Base-by-base conservation (phyloP, 352 stramenopile genomes). In the Globisporangium takayamanum region DNA sequence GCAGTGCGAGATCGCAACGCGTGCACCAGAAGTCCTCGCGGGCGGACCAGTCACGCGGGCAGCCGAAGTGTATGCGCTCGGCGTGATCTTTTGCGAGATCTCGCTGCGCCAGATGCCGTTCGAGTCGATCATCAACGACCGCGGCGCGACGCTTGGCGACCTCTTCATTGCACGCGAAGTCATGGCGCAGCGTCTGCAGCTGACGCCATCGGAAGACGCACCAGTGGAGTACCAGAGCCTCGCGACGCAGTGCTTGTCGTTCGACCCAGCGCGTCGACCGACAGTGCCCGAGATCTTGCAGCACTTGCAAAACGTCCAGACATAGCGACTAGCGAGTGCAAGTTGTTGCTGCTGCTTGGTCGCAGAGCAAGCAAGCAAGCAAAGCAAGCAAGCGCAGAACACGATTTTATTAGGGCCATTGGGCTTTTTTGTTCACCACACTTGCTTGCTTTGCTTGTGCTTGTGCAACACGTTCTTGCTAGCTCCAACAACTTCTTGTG, bases 31-130 rank as follows among this genome's bases (percentile, higher is more conserved):
- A 52, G 37, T 92, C 18, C 73, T 92, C 5, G 63, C 59, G 15
- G 75, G 76, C 7, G 73, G 72, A 0, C 56, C 72, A 15, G 45
- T 77, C n/a, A 80, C 78, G n/a, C 26, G 44, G 10, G 68, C 76
- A 22, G 74, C 80, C 12, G 74, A 90, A 57, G 71, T 92, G 14
- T 92, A 89, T 39, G 78, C 80, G 11, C 62, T 92, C 26, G 82
- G 82, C 50, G 73, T 86, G 20, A 76, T 92, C 63, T 72, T 92
- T 30, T 92, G 80, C 50, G 82, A 90, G 60, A 73, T 92, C 28
- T 86, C 78, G 55, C 60, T 62, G 28, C 74, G 71, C 10, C 53
- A 55, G 5, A 73, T 70, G 36, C 52, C 83, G 26, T 89, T 83
- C 53, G 58, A 77, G 25, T 60, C 76, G 36, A 66, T 88, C 22